A percentile compares a stretch with the other conserved stretches of the same genome.
Evolutionary conservation across 2,329 filamentous ascomycete species (phyloP).

Genomic region (Dactylellina haptotyla): DNA sequence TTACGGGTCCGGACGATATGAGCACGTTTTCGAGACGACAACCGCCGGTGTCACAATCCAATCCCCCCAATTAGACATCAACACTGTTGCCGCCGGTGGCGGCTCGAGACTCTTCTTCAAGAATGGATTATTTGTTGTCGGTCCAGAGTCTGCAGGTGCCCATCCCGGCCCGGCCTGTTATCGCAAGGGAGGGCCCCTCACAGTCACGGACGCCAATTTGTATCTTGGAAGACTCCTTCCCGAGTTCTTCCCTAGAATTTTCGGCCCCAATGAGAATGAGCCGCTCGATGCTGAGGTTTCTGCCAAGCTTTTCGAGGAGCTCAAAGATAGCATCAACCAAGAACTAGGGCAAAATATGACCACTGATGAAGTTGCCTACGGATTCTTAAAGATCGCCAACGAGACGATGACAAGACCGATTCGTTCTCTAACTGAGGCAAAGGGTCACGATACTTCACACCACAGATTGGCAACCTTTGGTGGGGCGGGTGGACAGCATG

Average conservation of each 20-base stretch:
- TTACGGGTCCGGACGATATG: slow-evolving; percentile 84
- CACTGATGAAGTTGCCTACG: slow-evolving; percentile 85
- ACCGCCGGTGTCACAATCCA: slow-evolving; percentile 95
- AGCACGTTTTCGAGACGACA: slow-evolving; percentile 93
- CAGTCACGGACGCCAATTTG: slow-evolving; percentile 92
- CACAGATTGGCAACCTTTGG: slow-evolving; percentile 93
- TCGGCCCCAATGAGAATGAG: slow-evolving; percentile 87
- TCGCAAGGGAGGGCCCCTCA: slow-evolving; percentile 85
- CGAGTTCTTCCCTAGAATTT: slow-evolving; percentile 94
- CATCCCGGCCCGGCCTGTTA: slow-evolving; percentile 93
- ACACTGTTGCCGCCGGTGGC: slow-evolving; percentile 91
- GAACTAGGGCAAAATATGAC: slow-evolving; percentile 78
- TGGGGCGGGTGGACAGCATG: slow-evolving; percentile 89
- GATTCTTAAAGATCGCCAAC: slow-evolving; percentile 89
- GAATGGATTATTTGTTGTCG: slow-evolving; percentile 89
- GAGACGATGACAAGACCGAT: slow-evolving; percentile 93
- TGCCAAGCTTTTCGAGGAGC: slow-evolving; percentile 76
- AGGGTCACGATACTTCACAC: slow-evolving; percentile 88
- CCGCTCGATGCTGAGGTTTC: slow-evolving; percentile 80
- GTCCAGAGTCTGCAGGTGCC: slow-evolving; percentile 86
- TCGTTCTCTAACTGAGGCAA: slow-evolving; percentile 87
- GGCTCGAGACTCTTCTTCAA: slow-evolving; percentile 85
- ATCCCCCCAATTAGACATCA: slow-evolving; percentile 91
- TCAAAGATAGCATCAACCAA: slow-evolving; percentile 79
- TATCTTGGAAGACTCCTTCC: slow-evolving; percentile 85